Conservation (phyloP, 768 basidiomycete species). For the Leccinum subgranulosum region DNA sequence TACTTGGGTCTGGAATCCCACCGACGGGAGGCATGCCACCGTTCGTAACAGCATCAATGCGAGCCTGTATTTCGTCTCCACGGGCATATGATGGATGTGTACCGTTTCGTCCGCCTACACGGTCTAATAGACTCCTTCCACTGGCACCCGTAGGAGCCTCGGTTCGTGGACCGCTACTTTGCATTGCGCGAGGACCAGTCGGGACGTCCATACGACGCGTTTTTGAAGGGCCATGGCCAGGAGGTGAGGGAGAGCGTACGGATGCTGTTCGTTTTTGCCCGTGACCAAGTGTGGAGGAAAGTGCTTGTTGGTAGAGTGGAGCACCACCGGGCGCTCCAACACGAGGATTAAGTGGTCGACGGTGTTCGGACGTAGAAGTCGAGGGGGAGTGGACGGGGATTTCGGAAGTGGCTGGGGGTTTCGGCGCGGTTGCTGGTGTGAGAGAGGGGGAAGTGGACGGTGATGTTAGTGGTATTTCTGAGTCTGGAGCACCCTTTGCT, state of each 20-base stretch:
- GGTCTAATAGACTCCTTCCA: conserved; percentile 72
- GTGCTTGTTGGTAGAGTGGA: conserved; percentile 67
- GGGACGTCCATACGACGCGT: conserved; percentile 73
- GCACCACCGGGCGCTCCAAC: conserved; percentile 31
- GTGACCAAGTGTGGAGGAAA: conserved; percentile 53
- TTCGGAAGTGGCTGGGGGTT: conserved; percentile 29
- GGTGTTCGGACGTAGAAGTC: conserved; percentile 12
- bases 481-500: conserved; percentile 60
- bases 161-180: conserved; percentile 22
- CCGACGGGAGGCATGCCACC: conserved; percentile 40
- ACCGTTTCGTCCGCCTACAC: conserved; percentile 61
- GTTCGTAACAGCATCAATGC: conserved; percentile 75
- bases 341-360: conserved; percentile 47
- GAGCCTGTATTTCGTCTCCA: conserved; percentile 72
- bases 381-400: conserved; percentile 22
- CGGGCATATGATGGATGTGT: conserved; percentile 32
- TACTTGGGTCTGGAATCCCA: conserved; percentile 27
- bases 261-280: conserved; percentile 65
- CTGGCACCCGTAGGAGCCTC: conserved; percentile 18
- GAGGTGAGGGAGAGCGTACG: conserved; percentile 62
- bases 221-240: conserved; percentile 65
- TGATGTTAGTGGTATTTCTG: conserved; percentile 39
- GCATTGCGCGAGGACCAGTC: conserved; percentile 85
- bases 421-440: conserved; percentile 23
- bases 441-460: conserved; percentile 24